Conservation (phyloP, 768 basidiomycete genomes). For the Calvatia gigantea region DNA sequence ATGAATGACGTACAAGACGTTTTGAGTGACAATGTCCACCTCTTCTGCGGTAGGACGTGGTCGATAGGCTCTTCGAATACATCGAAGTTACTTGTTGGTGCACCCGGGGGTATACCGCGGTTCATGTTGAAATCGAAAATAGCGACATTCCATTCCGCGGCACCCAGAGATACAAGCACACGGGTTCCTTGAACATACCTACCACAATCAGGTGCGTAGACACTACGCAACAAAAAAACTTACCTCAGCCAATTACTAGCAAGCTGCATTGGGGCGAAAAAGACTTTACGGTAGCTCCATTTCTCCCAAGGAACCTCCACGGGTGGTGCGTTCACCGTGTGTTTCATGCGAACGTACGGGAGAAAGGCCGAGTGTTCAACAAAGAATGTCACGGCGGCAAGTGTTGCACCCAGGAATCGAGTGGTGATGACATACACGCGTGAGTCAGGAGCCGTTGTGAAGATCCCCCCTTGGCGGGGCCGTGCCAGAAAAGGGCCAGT, state of each 20-base stretch:
- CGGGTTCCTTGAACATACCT: conserved; percentile 16
- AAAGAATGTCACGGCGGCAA: conserved; percentile 8
- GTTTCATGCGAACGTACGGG: not conserved
- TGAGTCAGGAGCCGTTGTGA: conserved; percentile 18
- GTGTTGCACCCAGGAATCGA: not conserved
- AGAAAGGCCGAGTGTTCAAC: conserved; percentile 5
- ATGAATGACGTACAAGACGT: conserved; percentile 5
- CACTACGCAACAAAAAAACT: not conserved
- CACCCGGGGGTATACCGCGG: not conserved
- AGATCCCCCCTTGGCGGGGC: conserved; percentile 19
- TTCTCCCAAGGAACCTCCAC: conserved; percentile 11
- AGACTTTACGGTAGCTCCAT: conserved; percentile 11
- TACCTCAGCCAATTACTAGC: conserved; percentile 14
- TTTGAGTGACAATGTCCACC: not conserved
- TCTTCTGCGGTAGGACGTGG: not conserved
- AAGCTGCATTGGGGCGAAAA: not conserved
- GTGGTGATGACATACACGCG: conserved; percentile 8
- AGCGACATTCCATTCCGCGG: not conserved
- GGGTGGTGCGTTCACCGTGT: not conserved
- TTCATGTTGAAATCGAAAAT: conserved; percentile 14
- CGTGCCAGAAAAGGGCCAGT: conserved; percentile 29
- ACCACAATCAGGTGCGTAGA: not conserved
- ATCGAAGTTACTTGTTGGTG: not conserved
- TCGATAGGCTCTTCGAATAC: not conserved
- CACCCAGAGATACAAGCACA: not conserved